Conservation (phyloP, 2,329 filamentous ascomycete genomes). For the Diplocarpon rosae region DNA sequence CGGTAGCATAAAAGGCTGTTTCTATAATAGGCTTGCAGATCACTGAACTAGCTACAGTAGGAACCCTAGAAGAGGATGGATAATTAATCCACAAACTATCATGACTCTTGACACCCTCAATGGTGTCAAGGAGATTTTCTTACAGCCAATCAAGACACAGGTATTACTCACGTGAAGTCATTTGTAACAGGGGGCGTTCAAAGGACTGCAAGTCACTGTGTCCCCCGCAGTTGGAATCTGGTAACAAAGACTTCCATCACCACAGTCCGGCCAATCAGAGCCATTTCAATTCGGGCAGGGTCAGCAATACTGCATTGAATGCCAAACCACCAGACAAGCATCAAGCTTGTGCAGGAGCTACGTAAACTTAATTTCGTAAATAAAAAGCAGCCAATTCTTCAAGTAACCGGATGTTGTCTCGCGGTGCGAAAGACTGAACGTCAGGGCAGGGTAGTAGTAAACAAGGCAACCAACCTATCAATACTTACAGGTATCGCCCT, state of each 20-base stretch:
- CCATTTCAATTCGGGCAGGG: neutral
- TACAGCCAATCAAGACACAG: neutral
- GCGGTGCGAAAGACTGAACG: no score
- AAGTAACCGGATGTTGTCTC: neutral
- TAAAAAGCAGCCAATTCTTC: conserved; percentile 1
- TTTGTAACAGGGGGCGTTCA: neutral
- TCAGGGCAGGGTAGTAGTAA: no score
- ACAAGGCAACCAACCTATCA: no score
- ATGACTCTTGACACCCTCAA: no score
- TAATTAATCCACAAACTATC: no score
- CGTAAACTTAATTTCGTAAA: neutral
- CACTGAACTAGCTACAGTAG: no score
- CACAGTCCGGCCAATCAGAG: neutral
- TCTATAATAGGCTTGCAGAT: no score
- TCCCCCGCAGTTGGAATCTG: neutral
- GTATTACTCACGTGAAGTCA: neutral
- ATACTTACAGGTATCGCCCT: no score
- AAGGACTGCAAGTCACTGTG: neutral
- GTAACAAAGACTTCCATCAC: neutral
- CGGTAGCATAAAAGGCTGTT: no score
- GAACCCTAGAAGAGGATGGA: no score
- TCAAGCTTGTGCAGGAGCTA: neutral
- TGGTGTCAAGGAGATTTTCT: no score
- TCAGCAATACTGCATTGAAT: neutral
- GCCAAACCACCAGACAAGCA: neutral